phyloP scores from a whole-genome alignment of 495 filamentous ascomycete genomes.

The Diplogelasinospora grovesii region DNA sequence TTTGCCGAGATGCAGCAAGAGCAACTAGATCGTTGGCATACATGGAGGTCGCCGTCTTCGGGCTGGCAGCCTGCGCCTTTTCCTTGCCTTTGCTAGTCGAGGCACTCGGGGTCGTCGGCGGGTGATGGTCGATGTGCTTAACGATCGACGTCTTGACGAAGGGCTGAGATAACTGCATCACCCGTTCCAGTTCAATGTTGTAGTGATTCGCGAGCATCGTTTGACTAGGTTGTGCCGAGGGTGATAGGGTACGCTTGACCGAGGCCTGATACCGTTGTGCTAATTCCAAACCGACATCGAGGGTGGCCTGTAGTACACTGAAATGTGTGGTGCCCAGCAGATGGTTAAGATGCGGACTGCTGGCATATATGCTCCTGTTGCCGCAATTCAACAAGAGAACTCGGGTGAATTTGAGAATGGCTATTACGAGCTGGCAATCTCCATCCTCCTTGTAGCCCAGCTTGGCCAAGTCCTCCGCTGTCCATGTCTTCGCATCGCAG shows the following conservation, averaged over 20 bases:
- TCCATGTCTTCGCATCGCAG: conserved; percentile 32
- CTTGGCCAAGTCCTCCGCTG: conserved; percentile 42
- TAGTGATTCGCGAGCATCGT: conserved; percentile 79
- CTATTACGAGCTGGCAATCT: conserved; percentile 71
- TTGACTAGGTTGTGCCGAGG: conserved; percentile 57
- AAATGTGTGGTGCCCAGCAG: conserved; percentile 82
- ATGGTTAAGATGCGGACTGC: conserved; percentile 77
- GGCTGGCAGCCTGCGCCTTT: conserved; percentile 35
- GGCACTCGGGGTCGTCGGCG: conserved; percentile 40
- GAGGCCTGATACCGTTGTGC: conserved; percentile 90
- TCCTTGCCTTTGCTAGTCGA: conserved; percentile 64
- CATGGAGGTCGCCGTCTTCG: conserved; percentile 43
- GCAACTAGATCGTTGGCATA: conserved; percentile 74
- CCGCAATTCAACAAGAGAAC: conserved; percentile 91
- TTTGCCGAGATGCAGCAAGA: conserved; percentile 46
- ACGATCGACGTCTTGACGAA: conserved; percentile 61
- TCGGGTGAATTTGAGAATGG: conserved; percentile 74
- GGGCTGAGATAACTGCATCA: conserved; percentile 74
- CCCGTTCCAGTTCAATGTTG: conserved; percentile 84
- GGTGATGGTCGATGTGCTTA: conserved; percentile 26
- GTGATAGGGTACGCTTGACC: conserved; percentile 56
- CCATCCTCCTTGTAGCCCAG: conserved; percentile 64
- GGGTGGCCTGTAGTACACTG: conserved; percentile 62
- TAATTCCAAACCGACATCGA: conserved; percentile 72
- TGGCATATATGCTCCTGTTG: conserved; percentile 92